Conservation (phyloP, 257 asterid species). For the Solanum peruvianum region DNA sequence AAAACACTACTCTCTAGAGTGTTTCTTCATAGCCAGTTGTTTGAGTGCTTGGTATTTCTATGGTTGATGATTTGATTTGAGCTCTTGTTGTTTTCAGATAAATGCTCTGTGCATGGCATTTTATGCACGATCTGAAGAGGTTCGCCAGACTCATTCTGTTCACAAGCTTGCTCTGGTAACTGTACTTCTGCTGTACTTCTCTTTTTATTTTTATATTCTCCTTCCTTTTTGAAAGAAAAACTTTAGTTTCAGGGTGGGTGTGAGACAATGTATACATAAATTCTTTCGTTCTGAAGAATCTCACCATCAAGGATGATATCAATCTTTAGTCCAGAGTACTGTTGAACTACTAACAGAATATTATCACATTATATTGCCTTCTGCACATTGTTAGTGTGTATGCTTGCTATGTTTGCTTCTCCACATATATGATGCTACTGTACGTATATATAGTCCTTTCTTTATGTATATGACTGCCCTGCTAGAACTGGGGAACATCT, state of each 20-base stretch:
- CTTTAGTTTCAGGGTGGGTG: not conserved
- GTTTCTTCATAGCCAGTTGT: not conserved
- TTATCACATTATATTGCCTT: not conserved
- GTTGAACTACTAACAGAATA: not conserved
- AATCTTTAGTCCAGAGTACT: not conserved
- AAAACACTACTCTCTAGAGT: not conserved
- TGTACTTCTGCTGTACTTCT: not conserved
- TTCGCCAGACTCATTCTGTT: slow-evolving; percentile 89
- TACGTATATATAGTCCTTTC: not conserved
- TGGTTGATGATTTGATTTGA: not conserved
- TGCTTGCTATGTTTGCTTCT: not conserved
- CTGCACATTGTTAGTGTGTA: not conserved
- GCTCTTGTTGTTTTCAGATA: slow-evolving; percentile 35
- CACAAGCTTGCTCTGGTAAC: slow-evolving; percentile 95
- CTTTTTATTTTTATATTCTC: slow-evolving; percentile 7
- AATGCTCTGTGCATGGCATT: slow-evolving; percentile 98
- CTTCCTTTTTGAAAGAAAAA: not conserved
- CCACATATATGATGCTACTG: not conserved
- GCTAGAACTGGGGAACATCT: not conserved
- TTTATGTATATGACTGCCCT: not conserved
- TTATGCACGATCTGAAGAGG: slow-evolving; percentile 95
- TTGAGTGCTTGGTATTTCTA: not conserved
- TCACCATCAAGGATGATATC: not conserved
- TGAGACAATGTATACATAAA: not conserved
- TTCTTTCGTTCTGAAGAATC: not conserved